Percentiles rank a stretch among this genome's conserved stretches.
These are phyloP conservation scores for Gynochthodes officinalis DNA, from an alignment of 257 asterid species.

Conservation along the genomic window DNA sequence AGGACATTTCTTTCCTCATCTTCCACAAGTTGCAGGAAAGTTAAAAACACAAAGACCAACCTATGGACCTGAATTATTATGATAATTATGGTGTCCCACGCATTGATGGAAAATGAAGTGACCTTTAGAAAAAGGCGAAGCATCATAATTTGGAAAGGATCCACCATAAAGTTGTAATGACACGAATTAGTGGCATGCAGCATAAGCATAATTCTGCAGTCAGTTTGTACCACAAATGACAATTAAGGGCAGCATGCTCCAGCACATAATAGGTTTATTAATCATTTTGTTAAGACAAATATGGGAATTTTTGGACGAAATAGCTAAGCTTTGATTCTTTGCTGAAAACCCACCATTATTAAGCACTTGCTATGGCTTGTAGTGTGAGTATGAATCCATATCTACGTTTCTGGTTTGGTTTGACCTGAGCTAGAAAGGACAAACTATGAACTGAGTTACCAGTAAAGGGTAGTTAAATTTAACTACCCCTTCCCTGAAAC, in stretches of 20 bases:
- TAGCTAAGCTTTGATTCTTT: neutral
- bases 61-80: neutral
- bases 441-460: neutral
- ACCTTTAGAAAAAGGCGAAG: conserved; percentile 16
- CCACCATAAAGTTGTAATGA: conserved; percentile 22
- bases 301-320: neutral
- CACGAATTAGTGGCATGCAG: conserved; percentile 28
- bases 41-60: neutral
- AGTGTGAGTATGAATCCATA: too few relatives aligned
- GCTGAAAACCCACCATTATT: neutral
- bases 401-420: neutral
- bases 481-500: neutral
- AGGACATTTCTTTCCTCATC: neutral
- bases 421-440: neutral
- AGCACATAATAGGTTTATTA: conserved; percentile 11
- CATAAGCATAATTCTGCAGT: conserved; percentile 14
- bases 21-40: conserved; percentile 7
- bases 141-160: conserved; percentile 29
- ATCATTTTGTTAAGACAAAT: neutral
- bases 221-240: conserved; percentile 5
- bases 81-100: conserved; percentile 16
- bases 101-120: conserved; percentile 13
- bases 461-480: too few relatives aligned
- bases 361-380: too few relatives aligned
- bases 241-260: conserved; percentile 24